Evolutionary conservation across 805 yeast genomes (phyloP).

Genomic region (Metschnikowia gruessii): DNA sequence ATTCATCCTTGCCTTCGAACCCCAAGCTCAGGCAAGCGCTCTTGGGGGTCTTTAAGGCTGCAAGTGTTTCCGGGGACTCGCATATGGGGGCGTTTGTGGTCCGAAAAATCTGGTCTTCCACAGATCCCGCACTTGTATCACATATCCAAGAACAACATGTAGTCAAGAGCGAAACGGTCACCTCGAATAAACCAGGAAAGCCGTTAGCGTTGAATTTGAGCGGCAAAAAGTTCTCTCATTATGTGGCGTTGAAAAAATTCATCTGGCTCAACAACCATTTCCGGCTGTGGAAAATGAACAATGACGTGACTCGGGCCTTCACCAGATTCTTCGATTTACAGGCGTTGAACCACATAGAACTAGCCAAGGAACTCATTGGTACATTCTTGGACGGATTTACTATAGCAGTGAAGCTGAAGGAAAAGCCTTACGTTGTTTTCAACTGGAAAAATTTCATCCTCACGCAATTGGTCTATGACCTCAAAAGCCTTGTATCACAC

Average conservation of each 20-base stretch:
- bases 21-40: constrained; percentile 7
- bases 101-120: constrained; percentile 5
- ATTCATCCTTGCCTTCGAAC: not conserved
- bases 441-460: constrained; percentile 38
- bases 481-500: constrained; percentile 14
- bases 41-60: constrained; percentile 1
- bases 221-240: constrained; percentile 15
- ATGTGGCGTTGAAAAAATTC: constrained; percentile 23
- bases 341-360: constrained; percentile 12
- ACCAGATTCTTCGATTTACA: constrained; percentile 7
- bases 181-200: not conserved
- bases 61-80: constrained; percentile 1
- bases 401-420: constrained; percentile 20
- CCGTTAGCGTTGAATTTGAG: constrained; percentile 6
- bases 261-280: constrained; percentile 30
- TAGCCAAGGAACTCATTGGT: constrained; percentile 22
- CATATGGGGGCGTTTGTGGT: constrained; percentile 8
- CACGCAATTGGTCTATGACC: constrained; percentile 27
- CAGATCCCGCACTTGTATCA: constrained; percentile 4
- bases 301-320: constrained; percentile 13
- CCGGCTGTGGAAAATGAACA: constrained; percentile 23
- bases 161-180: not conserved
- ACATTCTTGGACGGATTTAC: constrained; percentile 24
- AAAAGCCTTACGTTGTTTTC: constrained; percentile 25
- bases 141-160: not conserved